phyloP scores from a whole-genome alignment of 2,329 filamentous ascomycete genomes.

The Trichoderma cornu-damae region DNA sequence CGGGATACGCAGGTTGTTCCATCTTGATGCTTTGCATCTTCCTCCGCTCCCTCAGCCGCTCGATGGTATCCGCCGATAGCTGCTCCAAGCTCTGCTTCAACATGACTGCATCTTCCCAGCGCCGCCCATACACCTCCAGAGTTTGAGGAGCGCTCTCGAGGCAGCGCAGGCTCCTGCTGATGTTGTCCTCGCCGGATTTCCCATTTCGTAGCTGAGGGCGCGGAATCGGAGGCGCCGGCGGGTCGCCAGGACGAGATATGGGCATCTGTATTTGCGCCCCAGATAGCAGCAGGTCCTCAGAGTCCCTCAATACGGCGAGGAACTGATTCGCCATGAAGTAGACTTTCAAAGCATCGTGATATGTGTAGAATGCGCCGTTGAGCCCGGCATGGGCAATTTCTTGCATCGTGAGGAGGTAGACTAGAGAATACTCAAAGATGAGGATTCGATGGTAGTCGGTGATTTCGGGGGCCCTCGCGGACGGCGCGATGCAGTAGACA shows the following conservation, averaged over 20 bases:
- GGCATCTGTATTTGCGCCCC: constrained; percentile 44
- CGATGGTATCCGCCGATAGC: constrained; percentile 42
- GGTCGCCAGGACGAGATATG: constrained; percentile 42
- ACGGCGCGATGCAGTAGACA: constrained; percentile 82
- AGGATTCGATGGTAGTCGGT: constrained; percentile 71
- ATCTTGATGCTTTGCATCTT: constrained; percentile 30
- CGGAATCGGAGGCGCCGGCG: constrained; percentile 50
- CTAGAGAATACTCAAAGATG: constrained; percentile 79
- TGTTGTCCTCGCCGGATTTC: constrained; percentile 42
- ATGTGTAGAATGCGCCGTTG: constrained; percentile 69
- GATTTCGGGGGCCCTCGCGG: constrained; percentile 64
- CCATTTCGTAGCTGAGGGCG: constrained; percentile 35
- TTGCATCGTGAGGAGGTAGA: constrained; percentile 73
- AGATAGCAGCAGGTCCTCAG: constrained; percentile 52
- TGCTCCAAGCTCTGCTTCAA: constrained; percentile 51
- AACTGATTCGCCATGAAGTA: constrained; percentile 68
- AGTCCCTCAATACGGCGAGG: constrained; percentile 54
- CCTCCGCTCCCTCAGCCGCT: constrained; percentile 39
- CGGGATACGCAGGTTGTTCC: constrained; percentile 29
- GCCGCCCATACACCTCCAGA: constrained; percentile 51
- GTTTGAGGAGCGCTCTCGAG: constrained; percentile 51
- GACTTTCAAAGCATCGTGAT: constrained; percentile 79
- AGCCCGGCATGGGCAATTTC: constrained; percentile 56
- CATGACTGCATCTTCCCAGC: constrained; percentile 54
- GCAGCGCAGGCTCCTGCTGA: constrained; percentile 52